Conservation (phyloP, 768 basidiomycete species). For the Heimioporus sp. region DNA sequence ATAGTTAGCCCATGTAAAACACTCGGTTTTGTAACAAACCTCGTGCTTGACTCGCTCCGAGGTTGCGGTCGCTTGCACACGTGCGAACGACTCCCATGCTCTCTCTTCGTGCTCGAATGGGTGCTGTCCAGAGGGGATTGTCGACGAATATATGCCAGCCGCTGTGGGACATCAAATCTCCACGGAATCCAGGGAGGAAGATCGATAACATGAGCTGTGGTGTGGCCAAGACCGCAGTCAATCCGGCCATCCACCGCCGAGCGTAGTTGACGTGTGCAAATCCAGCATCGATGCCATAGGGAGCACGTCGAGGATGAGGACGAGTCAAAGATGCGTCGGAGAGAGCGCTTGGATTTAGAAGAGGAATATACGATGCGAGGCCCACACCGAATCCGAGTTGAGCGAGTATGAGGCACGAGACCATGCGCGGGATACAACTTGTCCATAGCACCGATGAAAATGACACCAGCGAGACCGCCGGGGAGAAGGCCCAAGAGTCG, state of each 20-base stretch:
- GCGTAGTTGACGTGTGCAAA: conserved; percentile 58
- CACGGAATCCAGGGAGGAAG: conserved; percentile 78
- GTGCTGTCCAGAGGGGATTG: conserved; percentile 33
- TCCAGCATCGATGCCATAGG: conserved; percentile 70
- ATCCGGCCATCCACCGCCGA: conserved; percentile 84
- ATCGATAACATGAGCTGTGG: conserved; percentile 59
- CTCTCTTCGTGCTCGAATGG: conserved; percentile 61
- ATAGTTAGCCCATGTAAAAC: not conserved
- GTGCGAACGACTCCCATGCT: conserved; percentile 47
- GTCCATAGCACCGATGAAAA: conserved; percentile 73
- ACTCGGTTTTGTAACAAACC: conserved; percentile 30
- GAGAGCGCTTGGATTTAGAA: conserved; percentile 84
- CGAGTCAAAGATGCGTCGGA: conserved; percentile 72
- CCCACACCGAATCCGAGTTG: conserved; percentile 74
- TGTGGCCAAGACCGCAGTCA: conserved; percentile 66
- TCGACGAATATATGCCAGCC: not conserved
- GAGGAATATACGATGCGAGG: conserved; percentile 72
- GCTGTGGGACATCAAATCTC: conserved; percentile 23
- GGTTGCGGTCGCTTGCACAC: conserved; percentile 67
- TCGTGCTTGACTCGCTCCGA: conserved; percentile 66
- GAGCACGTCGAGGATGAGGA: conserved; percentile 79
- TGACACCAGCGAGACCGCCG: conserved; percentile 67
- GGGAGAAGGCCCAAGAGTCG: conserved; percentile 75
- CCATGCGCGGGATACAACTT: conserved; percentile 73
- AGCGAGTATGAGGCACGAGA: not conserved